Evolutionary conservation across 805 yeast species (phyloP).

Genomic region (Metschnikowia matae): DNA sequence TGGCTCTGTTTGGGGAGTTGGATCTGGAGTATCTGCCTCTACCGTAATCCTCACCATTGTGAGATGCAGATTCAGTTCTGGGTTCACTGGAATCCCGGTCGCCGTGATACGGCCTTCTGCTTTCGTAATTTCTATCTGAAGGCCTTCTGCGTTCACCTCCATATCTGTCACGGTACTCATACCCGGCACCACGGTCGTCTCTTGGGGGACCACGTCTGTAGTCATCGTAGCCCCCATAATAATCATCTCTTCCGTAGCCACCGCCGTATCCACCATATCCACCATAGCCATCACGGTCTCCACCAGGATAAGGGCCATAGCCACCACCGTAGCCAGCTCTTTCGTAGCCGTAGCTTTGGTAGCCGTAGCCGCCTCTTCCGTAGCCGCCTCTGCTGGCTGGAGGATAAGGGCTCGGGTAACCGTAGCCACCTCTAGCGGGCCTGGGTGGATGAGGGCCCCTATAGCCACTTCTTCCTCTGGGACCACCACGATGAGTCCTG

Average conservation of each 20-base stretch:
- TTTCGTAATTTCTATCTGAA: constrained; percentile 12
- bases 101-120: constrained; percentile 12
- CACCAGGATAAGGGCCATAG: constrained; percentile 12
- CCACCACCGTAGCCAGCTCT: constrained; percentile 23
- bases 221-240: constrained; percentile 19
- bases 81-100: constrained; percentile 16
- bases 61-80: constrained; percentile 4
- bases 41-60: constrained; percentile 14
- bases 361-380: constrained; percentile 23
- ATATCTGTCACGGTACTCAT: constrained; percentile 20
- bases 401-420: constrained; percentile 17
- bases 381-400: constrained; percentile 9
- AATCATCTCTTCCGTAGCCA: constrained; percentile 15
- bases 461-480: constrained; percentile 10
- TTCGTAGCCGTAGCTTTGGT: constrained; percentile 16
- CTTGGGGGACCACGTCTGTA: constrained; percentile 17
- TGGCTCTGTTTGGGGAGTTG: constrained; percentile 31
- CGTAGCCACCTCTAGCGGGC: constrained; percentile 24
- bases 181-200: constrained; percentile 18
- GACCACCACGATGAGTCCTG: constrained; percentile 29
- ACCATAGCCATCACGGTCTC: constrained; percentile 3
- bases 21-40: constrained; percentile 30
- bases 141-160: constrained; percentile 13
- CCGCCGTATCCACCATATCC: constrained; percentile 16
- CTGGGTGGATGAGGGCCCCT: constrained; percentile 12